phyloP scores from a whole-genome alignment of 2,329 filamentous ascomycete species.

The Fonsecaea monophora region DNA sequence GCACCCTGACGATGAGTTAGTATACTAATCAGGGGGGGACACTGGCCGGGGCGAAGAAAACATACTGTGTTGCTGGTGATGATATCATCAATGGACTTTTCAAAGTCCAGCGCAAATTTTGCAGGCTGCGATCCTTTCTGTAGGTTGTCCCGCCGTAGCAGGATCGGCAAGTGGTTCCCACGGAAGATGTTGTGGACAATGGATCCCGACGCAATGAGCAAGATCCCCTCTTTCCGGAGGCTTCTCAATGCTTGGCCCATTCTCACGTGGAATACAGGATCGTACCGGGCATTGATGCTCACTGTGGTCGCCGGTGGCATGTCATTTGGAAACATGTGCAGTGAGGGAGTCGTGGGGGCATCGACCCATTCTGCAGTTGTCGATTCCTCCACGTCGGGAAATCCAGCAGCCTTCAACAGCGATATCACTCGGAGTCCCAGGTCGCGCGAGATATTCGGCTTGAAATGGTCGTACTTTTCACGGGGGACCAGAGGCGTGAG shows the following conservation, averaged over 20 bases:
- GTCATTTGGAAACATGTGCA: slow-evolving; percentile 70
- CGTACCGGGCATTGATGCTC: slow-evolving; percentile 61
- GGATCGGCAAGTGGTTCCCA: slow-evolving; percentile 69
- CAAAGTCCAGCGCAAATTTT: neutral
- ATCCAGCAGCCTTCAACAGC: neutral
- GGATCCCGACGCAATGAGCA: slow-evolving; percentile 67
- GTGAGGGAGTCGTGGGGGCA: slow-evolving; percentile 59
- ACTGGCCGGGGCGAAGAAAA: neutral
- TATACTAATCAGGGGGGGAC: neutral
- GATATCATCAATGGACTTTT: neutral
- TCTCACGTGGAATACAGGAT: slow-evolving; percentile 63
- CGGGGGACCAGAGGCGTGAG: neutral
- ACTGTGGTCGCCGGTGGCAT: slow-evolving; percentile 67
- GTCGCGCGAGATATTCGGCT: neutral
- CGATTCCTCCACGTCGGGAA: neutral
- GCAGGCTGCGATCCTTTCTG: neutral
- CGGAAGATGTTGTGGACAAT: slow-evolving; percentile 74
- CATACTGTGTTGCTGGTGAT: neutral
- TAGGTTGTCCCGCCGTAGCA: slow-evolving; percentile 68
- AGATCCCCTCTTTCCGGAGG: slow-evolving; percentile 60
- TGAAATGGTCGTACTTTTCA: neutral
- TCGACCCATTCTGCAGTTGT: neutral
- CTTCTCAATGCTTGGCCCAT: slow-evolving; percentile 64
- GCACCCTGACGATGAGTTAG: neutral
- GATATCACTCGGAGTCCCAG: neutral